Evolutionary conservation across 1,284 basidiomycete species (phyloP), one percentile per base, ranked within the genome.

Genomic region (Malassezia slooffiae): DNA sequence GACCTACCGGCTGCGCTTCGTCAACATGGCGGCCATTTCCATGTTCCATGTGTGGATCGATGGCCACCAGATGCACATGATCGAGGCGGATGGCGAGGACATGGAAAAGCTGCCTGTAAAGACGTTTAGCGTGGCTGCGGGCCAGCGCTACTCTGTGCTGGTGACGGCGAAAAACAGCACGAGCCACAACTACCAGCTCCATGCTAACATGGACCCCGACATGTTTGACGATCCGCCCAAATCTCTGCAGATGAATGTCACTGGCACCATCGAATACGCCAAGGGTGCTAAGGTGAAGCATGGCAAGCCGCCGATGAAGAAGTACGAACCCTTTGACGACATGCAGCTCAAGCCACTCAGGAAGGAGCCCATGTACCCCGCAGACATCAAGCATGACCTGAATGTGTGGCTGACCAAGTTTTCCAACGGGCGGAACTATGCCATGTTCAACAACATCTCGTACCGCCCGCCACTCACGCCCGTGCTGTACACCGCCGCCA

Each of bases 31-130:
- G 33, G 70, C 72, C 24, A 58, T 55, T 3, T 32, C 55, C 12
- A 55, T 55, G 50, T 57, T 51, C 43, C 43, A 55, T 29, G 47
- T 59, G 26, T 59, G 81, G 78, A 82, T 95, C 41, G 87, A 91
- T 51, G 86, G 86, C 1, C 90, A 95, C 67, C 77, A 67, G 24
- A 90, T 93, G 85, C 72, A 76, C 9, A 77, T 95, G 54, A 88
- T 96, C 61, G 81, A 86, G 63, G 83, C 80, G 21, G 89, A 95
- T 60, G 38, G 38, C 16, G 38, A 24, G 7, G 39, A 47, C n/a
- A 38, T 31, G 9, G 17, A 41, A 9, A 22, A 15, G 24, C 32
- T 37, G 86, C 34, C 33, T 9, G 30, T 42, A 8, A 37, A 41
- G 3, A 22, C 17, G 9, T n/a, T 47, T 13, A 29, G 33, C 4